phyloP scores from a whole-genome alignment of 257 asterid species.

The Sherardia arvensis region DNA sequence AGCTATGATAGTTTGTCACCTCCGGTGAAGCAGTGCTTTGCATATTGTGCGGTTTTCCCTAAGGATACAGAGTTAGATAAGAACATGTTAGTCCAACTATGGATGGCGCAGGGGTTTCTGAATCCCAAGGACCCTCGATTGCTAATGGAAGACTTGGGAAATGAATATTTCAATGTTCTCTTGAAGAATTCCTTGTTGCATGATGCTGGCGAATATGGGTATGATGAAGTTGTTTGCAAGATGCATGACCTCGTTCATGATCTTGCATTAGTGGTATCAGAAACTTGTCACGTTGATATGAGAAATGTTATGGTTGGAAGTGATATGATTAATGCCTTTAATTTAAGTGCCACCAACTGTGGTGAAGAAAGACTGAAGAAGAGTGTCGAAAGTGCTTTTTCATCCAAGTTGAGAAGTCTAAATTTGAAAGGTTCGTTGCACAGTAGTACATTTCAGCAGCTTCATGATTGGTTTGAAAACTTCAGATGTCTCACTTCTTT shows the following conservation, averaged over 20 bases:
- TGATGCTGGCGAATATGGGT: not conserved
- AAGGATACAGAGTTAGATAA: conserved; percentile 13
- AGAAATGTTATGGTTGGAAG: not conserved
- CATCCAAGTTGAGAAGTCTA: conserved; percentile 5
- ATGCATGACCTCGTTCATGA: conserved; percentile 33
- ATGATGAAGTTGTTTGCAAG: conserved; percentile 10
- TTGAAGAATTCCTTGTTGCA: conserved; percentile 18
- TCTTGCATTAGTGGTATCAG: conserved; percentile 8
- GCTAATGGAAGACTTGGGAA: conserved; percentile 19
- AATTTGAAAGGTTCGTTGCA: no score
- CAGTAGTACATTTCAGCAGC: no score
- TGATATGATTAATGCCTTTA: not conserved
- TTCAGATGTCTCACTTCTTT: conserved; percentile 3
- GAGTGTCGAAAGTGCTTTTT: not conserved
- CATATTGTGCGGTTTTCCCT: conserved; percentile 17
- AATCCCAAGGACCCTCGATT: not conserved
- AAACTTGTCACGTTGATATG: not conserved
- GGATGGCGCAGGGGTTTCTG: conserved; percentile 23
- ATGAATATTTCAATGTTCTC: conserved; percentile 1
- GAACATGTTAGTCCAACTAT: conserved; percentile 17
- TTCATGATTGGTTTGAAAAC: not conserved
- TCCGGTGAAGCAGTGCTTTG: conserved; percentile 18
- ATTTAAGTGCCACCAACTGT: not conserved
- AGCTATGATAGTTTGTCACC: conserved; percentile 16
- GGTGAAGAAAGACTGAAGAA: not conserved